Base-by-base conservation (phyloP, 208 protist genomes). In the Leishmania mexicana region DNA sequence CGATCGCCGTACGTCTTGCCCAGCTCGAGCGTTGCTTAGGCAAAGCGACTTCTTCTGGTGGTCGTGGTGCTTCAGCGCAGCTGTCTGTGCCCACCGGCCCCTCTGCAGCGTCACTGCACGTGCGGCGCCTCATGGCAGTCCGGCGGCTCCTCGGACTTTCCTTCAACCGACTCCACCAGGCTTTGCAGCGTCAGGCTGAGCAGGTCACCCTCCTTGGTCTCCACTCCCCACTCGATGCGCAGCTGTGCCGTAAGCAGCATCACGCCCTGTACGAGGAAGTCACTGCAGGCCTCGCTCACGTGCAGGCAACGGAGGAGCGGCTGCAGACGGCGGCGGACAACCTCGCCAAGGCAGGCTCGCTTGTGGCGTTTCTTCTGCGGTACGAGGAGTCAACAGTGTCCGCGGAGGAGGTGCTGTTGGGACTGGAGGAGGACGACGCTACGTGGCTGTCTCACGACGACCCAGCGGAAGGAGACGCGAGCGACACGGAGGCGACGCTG, bases 121-220 rank as follows among this genome's bases (percentile, higher is more conserved):
- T 87, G 65, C 94, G 92, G 38, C 88, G 88, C 24, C 64, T 97
- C 5, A 68, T 96, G 57, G 83, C 91, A 0, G 76, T 89, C 53
- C 88, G 81, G n/a, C 88, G 91, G 11, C 87, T 96, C 54, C 67
- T 95, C 17, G 67, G 51, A 24, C 78, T 95, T 28, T 88, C 94
- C 1, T 65, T 96, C 31, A 87, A 89, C 67, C 94, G 94, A 19
- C 65, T 95, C 6, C 84, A 95, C 76, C 78, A 81, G 49, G 86
- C 85, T 3, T 80, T 97, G 75, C 86, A 90, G 35, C 89, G 94
- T 53, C 90, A 90, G 38, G 88, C 89, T 19, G 90, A 95, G 79
- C 90, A 94, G 78, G 85, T 76, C 31, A 68, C 74, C 5, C 54
- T 73, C 10, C 83, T 96, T 17, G 89, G 90, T 3, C 84, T 92